Conservation (phyloP, 2,329 filamentous ascomycete genomes). For the Xenoacremonium recifei region DNA sequence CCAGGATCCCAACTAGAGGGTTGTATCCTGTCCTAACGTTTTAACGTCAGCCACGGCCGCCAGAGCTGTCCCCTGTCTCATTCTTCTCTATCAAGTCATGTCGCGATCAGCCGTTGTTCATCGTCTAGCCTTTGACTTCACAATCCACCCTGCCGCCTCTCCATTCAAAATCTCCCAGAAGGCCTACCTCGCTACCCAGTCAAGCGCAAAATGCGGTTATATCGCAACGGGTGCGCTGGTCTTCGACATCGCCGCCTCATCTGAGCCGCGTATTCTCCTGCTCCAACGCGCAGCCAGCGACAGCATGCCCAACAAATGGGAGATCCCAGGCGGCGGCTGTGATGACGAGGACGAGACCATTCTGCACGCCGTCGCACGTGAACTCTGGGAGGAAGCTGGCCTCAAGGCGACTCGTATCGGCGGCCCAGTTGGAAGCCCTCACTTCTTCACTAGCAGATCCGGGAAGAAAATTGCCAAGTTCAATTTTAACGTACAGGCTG, state of each 20-base stretch:
- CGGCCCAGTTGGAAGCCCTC: constrained; percentile 17
- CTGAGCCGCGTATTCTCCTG: constrained; percentile 37
- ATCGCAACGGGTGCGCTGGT: constrained; percentile 35
- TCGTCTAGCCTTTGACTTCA: no score
- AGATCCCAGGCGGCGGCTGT: constrained; percentile 46
- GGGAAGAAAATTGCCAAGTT: constrained; percentile 31
- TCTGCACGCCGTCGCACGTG: constrained; percentile 43
- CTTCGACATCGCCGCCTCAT: no score
- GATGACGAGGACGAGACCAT: constrained; percentile 42
- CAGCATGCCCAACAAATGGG: constrained; percentile 46
- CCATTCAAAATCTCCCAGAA: no score
- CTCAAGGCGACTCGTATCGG: constrained; percentile 30
- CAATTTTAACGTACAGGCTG: constrained; percentile 37
- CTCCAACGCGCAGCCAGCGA: constrained; percentile 45
- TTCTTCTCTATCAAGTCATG: no score
- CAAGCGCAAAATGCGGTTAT: no score
- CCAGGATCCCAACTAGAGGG: no score
- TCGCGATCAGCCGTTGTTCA: no score
- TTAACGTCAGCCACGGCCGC: no score
- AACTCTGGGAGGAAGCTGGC: constrained; percentile 48
- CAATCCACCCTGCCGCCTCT: no score
- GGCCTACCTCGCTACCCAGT: no score
- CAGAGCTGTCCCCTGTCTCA: no score
- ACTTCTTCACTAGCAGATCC: constrained; percentile 33
- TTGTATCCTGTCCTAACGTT: no score